Evolutionary conservation across 148 eudicot genomes (phyloP).

Genomic region (Bassia scoparia): DNA sequence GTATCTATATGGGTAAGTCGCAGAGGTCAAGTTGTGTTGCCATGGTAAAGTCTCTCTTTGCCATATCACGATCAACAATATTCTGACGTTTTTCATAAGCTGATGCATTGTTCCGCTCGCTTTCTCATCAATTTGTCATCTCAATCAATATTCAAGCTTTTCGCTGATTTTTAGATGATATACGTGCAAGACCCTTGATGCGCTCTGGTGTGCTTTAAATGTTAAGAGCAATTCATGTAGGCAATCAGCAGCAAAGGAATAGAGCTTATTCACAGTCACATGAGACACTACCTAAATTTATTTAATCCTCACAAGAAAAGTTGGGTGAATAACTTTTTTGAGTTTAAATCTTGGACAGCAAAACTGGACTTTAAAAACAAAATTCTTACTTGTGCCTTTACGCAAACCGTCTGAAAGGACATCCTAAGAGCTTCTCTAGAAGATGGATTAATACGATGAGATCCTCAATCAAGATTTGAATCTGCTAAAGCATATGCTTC

Average conservation of each 20-base stretch:
- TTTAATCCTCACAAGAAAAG: slow-evolving; percentile 62
- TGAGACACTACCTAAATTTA: slow-evolving; percentile 85
- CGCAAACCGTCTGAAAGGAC: slow-evolving; percentile 94
- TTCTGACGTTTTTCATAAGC: slow-evolving; percentile 88
- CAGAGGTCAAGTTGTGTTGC: slow-evolving; percentile 79
- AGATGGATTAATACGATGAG: slow-evolving; percentile 62
- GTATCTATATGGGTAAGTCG: slow-evolving; percentile 86
- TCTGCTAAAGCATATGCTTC: slow-evolving; percentile 92
- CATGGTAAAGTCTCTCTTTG: slow-evolving; percentile 68
- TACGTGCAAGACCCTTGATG: slow-evolving; percentile 95
- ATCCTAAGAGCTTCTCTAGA: slow-evolving; percentile 79
- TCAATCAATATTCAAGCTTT: slow-evolving; percentile 90
- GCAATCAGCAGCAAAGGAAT: slow-evolving; percentile 87
- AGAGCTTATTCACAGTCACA: slow-evolving; percentile 84
- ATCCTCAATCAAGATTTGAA: slow-evolving; percentile 67
- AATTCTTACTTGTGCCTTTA: slow-evolving; percentile 77
- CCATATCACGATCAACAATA: slow-evolving; percentile 91
- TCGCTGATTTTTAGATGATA: slow-evolving; percentile 70
- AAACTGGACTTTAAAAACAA: not conserved
- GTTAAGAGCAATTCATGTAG: slow-evolving; percentile 78
- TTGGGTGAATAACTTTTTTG: slow-evolving; percentile 8
- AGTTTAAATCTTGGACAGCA: not conserved
- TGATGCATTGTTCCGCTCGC: slow-evolving; percentile 79
- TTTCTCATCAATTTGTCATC: slow-evolving; percentile 86
- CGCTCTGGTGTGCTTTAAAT: slow-evolving; percentile 87